Base-by-base conservation (phyloP, 257 asterid genomes). In the Ilex aquifolium region DNA sequence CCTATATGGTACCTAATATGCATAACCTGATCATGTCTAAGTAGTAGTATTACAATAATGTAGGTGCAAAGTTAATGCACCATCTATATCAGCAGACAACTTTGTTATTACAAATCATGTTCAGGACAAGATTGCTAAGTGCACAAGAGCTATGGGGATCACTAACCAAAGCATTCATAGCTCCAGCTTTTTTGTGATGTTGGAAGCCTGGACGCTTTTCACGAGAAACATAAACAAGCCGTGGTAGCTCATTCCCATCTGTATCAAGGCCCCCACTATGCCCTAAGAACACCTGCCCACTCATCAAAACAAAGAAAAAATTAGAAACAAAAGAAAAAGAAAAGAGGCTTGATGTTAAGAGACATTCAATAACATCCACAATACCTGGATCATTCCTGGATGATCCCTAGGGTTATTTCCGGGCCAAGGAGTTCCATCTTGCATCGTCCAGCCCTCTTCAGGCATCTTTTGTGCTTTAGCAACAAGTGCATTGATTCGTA, bases 391-490 rank as follows among this genome's bases (percentile, higher is more conserved):
- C 82, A 71, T 80, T 61, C 85, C 85, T 31, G 85, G 85, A 67
- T 80, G 85, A 70, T 80, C 85, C 52, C 85, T 74, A 30, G 82
- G 69, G 64, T 79, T 79, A 64, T 77, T 77, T 57, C 81, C 81
- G 9, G 81, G 81, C 81, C 81, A 76, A 15, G 78, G 48, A 44
- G 81, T 76, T 62, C 81, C 81, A 58, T 76, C 81, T 65, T 76
- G 81, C 81, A 76, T 76, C 6, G 78, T 72, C 81, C 81, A 76
- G 64, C 81, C 81, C 64, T 76, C 81, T 61, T 76, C 81, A 14
- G 81, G 81, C 81, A 76, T 76, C 74, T 73, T 77, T 63, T 77
- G 82, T 46, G 82, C 82, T 62, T 77, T 77, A 13, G 79, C 79
- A 61, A 77, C 82, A 17, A 69, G 79, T 11, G 79, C 82, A 66